These are phyloP conservation scores for Fomitopsis betulina DNA, from an alignment of 1,284 basidiomycete genomes.

Conservation along the genomic window DNA sequence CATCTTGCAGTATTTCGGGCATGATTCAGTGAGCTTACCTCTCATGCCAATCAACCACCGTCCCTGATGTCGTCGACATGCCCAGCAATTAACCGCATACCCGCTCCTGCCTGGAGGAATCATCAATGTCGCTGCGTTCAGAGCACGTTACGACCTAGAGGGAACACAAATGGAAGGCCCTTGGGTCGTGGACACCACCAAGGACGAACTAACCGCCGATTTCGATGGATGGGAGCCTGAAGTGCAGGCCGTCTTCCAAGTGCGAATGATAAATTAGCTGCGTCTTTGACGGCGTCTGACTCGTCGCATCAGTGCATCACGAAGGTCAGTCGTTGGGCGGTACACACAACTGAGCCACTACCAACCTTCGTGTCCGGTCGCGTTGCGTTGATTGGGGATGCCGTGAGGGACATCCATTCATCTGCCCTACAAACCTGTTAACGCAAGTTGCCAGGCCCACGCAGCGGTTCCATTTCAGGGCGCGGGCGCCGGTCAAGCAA, in stretches of 20 bases:
- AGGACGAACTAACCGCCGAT: constrained; percentile 25
- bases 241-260: constrained; percentile 35
- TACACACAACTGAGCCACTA: constrained; percentile 40
- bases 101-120: constrained; percentile 36
- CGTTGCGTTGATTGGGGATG: constrained; percentile 48
- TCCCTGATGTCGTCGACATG: too few species aligned
- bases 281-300: too few species aligned
- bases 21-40: constrained; percentile 28
- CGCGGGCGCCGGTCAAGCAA: constrained; percentile 49
- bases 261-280: constrained; percentile 14
- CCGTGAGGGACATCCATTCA: constrained; percentile 24
- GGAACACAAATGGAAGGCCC: constrained; percentile 30
- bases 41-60: background rate
- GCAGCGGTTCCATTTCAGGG: constrained; percentile 54
- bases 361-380: constrained; percentile 33
- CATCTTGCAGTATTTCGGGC: constrained; percentile 37
- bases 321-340: constrained; percentile 40
- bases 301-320: constrained; percentile 15
- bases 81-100: constrained; percentile 40
- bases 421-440: background rate
- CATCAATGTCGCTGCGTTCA: constrained; percentile 40
- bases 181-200: constrained; percentile 30
- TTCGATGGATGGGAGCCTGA: constrained; percentile 40
- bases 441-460: constrained; percentile 35
- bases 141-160: constrained; percentile 29